Base-by-base conservation (phyloP, 2,329 filamentous ascomycete species). In the Zymoseptoria passerinii region DNA sequence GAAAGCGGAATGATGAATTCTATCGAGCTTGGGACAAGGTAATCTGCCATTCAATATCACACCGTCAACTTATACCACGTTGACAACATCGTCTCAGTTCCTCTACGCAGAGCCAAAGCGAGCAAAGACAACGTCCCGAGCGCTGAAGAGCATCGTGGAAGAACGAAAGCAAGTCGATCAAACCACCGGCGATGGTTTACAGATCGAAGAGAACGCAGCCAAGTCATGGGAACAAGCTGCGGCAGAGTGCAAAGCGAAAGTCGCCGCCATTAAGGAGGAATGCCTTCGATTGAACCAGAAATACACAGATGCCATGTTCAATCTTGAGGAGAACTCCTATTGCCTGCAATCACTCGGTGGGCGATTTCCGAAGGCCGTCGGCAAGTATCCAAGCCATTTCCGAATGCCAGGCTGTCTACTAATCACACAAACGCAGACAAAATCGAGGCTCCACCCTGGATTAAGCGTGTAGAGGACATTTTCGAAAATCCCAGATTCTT, bases 251-350 rank as follows among this genome's bases (percentile, higher is more conserved):
- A 79, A 77, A 56, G 81, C 81, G 57, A 81, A 82, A 54, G 82
- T 85, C 5, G 74, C 77, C 8, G 80, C 81, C 60, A 84, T 84
- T 57, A 78, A 81, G 28, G 77, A 76, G 58, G 82, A 85, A 67
- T 95, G 90, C 70, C 80, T 84, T 20, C 81, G 88, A 8, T 78
- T 90, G 58, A 95, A 95, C 72, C 87, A 90, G 68, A 92, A 90
- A 72, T 96, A 95, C 70, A 82, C 87, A 16, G 90, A 95, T 69
- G 83, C 86, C n/a, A 85, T 94, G 71, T 95, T 95, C 69, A 88
- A 95, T 70, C 84, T 95, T 54, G 90, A 94, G 69, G 77, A 82
- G 44, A 89, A 92, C 70, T 56, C 61, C 9, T 65, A 68, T 52
- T 68, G 67, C 77, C 50, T 71, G 50, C 61, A 63, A 49, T 63